Evolutionary conservation across 2,329 filamentous ascomycete species (phyloP).

Genomic region (Ceratocystis destructans): DNA sequence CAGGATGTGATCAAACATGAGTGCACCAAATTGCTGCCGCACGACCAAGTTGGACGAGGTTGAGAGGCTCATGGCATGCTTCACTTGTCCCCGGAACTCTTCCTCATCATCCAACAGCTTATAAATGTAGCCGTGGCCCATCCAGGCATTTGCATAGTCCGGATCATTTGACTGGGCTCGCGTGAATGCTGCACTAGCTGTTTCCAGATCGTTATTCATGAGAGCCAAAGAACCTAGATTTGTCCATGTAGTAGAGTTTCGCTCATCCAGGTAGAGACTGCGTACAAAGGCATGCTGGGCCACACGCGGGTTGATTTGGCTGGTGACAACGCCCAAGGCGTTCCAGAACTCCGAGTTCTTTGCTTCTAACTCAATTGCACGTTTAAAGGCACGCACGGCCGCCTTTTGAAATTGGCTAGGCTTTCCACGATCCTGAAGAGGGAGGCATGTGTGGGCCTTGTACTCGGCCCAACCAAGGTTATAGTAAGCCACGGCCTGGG

Average conservation of each 20-base stretch:
- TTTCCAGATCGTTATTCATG: slow-evolving; percentile 63
- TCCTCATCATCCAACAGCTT: slow-evolving; percentile 57
- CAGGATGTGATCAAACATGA: slow-evolving; percentile 69
- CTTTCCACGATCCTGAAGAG: slow-evolving; percentile 38
- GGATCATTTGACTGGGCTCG: slow-evolving; percentile 88
- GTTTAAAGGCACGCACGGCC: slow-evolving; percentile 81
- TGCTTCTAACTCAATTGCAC: slow-evolving; percentile 86
- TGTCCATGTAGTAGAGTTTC: slow-evolving; percentile 73
- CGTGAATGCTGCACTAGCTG: slow-evolving; percentile 85
- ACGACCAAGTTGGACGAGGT: slow-evolving; percentile 60
- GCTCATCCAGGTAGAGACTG: slow-evolving; percentile 83
- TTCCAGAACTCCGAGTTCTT: slow-evolving; percentile 97
- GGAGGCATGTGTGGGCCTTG: slow-evolving; percentile 57
- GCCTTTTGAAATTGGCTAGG: slow-evolving; percentile 60
- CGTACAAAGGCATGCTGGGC: slow-evolving; percentile 88
- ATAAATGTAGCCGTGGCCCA: slow-evolving; percentile 81
- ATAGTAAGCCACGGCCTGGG: slow-evolving; percentile 91
- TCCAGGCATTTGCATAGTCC: slow-evolving; percentile 84
- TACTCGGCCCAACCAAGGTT: slow-evolving; percentile 93
- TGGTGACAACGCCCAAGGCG: slow-evolving; percentile 79
- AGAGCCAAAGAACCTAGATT: slow-evolving; percentile 82
- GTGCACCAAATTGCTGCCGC: slow-evolving; percentile 65
- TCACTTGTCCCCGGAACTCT: slow-evolving; percentile 75
- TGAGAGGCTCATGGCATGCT: slow-evolving; percentile 86
- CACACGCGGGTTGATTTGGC: slow-evolving; percentile 69